Percentiles rank a stretch among this genome's conserved stretches.
Conservation (phyloP, 192 early-diverging fungal species). For the Coemansia sp. region DNA sequence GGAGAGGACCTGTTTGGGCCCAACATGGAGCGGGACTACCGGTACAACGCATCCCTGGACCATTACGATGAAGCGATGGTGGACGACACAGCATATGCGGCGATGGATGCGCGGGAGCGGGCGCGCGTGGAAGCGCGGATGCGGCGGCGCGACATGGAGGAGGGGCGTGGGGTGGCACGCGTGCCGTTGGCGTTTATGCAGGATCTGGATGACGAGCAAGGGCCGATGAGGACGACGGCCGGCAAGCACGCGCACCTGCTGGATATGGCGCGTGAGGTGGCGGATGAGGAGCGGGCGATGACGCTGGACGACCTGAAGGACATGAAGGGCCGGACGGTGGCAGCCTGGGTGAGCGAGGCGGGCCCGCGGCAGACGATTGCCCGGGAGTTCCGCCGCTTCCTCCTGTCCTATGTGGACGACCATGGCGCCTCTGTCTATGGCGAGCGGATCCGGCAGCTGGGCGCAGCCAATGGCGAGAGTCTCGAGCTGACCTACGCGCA, state of each 20-base stretch:
- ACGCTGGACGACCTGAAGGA: conserved; percentile 77
- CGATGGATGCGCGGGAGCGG: conserved; percentile 69
- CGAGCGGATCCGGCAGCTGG: conserved; percentile 83
- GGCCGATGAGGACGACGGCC: conserved; percentile 15
- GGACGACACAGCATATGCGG: conserved; percentile 78
- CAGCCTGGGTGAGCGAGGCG: conserved; percentile 84
- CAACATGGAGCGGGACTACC: conserved; percentile 84
- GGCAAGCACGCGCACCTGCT: conserved; percentile 52
- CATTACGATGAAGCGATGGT: conserved; percentile 75
- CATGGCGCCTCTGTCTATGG: conserved; percentile 90
- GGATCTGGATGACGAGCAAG: conserved; percentile 69
- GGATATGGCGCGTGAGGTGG: conserved; percentile 59
- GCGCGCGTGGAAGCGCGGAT: conserved; percentile 75
- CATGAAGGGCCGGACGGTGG: conserved; percentile 75
- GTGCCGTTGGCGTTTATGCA: conserved; percentile 87
- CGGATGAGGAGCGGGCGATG: conserved; percentile 65
- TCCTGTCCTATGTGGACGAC: conserved; percentile 81
- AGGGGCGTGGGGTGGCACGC: conserved; percentile 58
- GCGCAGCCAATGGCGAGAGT: conserved; percentile 80
- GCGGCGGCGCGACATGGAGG: conserved; percentile 74
- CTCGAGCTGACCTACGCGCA: conserved; percentile 87
- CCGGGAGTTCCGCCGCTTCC: conserved; percentile 84
- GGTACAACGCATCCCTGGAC: conserved; percentile 67
- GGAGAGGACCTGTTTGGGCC: conserved; percentile 92
- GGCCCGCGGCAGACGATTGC: conserved; percentile 79